Evolutionary conservation across 2,329 filamentous ascomycete genomes (phyloP).

Genomic region (Calonectria fujianensis): DNA sequence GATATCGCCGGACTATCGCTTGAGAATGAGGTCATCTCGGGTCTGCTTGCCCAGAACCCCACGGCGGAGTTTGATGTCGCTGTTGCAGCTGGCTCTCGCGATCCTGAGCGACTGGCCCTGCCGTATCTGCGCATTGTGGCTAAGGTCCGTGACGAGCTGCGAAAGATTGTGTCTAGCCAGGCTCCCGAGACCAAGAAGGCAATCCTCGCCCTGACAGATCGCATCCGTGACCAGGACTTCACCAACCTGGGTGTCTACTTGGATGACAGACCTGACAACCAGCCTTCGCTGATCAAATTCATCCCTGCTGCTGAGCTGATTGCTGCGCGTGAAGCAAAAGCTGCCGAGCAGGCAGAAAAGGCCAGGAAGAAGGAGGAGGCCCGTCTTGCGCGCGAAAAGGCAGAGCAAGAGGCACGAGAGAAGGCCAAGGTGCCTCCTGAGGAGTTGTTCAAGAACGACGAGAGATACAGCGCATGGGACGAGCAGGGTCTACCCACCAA

Average conservation of each 20-base stretch:
- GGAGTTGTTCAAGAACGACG: constrained; percentile 75
- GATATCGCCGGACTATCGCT: constrained; percentile 71
- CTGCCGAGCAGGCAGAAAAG: constrained; percentile 77
- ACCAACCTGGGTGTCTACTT: constrained; percentile 91
- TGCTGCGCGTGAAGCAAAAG: constrained; percentile 75
- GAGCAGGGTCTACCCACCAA: constrained; percentile 86
- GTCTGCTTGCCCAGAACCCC: constrained; percentile 66
- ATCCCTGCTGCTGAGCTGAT: constrained; percentile 75
- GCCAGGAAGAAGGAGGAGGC: constrained; percentile 73
- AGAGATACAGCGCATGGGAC: constrained; percentile 85
- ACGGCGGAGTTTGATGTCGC: constrained; percentile 68
- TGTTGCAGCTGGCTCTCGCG: constrained; percentile 66
- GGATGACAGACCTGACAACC: constrained; percentile 83
- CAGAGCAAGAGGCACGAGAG: constrained; percentile 72
- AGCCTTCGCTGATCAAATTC: constrained; percentile 83
- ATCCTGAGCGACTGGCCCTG: constrained; percentile 72
- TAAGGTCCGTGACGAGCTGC: constrained; percentile 77
- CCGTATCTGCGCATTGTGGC: constrained; percentile 75
- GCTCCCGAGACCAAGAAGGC: constrained; percentile 77
- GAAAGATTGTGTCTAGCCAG: constrained; percentile 70
- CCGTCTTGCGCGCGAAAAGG: constrained; percentile 68
- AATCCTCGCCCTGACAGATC: constrained; percentile 85
- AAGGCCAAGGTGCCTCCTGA: constrained; percentile 74
- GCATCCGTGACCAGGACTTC: constrained; percentile 86
- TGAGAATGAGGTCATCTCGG: constrained; percentile 65